Conservation (phyloP, 371 early-diverging fungal species). For the Actinomucor elegans region DNA sequence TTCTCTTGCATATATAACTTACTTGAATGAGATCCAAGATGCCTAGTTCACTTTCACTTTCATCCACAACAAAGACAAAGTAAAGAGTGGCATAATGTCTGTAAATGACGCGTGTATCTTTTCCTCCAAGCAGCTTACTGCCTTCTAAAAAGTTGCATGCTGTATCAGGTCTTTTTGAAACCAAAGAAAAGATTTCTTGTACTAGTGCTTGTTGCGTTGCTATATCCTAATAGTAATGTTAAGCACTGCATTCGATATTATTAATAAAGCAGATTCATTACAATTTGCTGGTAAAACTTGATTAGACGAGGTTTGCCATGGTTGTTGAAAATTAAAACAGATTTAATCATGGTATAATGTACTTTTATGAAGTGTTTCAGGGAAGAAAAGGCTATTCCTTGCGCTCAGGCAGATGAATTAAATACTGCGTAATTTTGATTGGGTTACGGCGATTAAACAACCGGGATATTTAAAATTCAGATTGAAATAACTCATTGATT, state of each 20-base stretch:
- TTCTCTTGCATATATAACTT: conserved; percentile 11
- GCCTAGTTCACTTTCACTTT: conserved; percentile 93
- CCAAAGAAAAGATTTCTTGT: conserved; percentile 77
- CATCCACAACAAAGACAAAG: conserved; percentile 93
- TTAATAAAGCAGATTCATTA: conserved; percentile 25
- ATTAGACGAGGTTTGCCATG: conserved; percentile 92
- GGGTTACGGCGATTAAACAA: no score
- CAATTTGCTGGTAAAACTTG: conserved; percentile 91
- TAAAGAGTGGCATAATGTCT: conserved; percentile 92
- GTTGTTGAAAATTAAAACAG: conserved; percentile 95
- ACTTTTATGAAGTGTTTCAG: no score
- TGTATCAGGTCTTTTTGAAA: conserved; percentile 82
- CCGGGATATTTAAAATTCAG: no score
- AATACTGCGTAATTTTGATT: no score
- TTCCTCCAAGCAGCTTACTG: conserved; percentile 78
- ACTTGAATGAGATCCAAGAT: conserved; percentile 94
- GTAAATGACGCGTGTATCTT: conserved; percentile 90
- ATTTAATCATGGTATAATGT: conserved; percentile 78
- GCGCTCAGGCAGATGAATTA: no score
- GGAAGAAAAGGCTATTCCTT: neutral
- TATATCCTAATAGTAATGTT: conserved; percentile 60
- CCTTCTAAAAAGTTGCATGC: conserved; percentile 93
- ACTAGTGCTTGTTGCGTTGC: conserved; percentile 79
- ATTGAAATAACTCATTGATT: neutral
- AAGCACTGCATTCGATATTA: neutral